Evolutionary conservation across 371 early-diverging fungal species (phyloP), one percentile per base, ranked within the genome.

Genomic region (Globomyces sp.): DNA sequence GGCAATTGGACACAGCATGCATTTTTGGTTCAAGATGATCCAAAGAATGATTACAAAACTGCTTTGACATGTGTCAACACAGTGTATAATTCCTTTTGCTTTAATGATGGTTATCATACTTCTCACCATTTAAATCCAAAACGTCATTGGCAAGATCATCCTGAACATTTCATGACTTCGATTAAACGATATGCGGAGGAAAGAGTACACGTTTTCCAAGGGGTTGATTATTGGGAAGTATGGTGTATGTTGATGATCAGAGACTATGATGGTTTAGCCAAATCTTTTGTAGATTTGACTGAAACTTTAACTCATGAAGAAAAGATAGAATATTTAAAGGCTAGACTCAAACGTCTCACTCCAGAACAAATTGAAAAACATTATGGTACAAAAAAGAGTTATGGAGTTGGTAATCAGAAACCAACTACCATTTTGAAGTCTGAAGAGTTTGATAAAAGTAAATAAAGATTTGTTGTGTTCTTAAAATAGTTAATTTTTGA

Each of bases 41-140:
- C 74, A 40, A 45, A 63, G 53, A 73, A 78, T 64, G 61, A 61
- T 46, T 34, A 47, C 46, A 61, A 61, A 34, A 61, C 61, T 24
- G 66, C 76, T 13, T 69, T 78, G 50, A 78, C 78, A 13, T 50
- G 57, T 66, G 65, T 78, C 39, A 62, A 70, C 39, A 60, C 59
- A 37, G 37, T 24, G 43, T 78, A 74, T 71, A 78, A 78, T 63
- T 43, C 51, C 13, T 57, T 43, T 8, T 50, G 50, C 57, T 78
- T 67, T 67, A 78, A 78, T 68, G 78, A 78, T 68, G 78, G 78
- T 46, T 78, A 78, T 67, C 78, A 78, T 68, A 70, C 78, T 50
- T 74, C 72, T 13, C 78, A 78, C 69, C 78, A 78, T 65, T 58
- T 78, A 48, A 72, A 78, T 63, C 68, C 78, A 10, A 55, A 67